Evolutionary conservation across 257 asterid species (phyloP).

Genomic region (Cordia subcordata): DNA sequence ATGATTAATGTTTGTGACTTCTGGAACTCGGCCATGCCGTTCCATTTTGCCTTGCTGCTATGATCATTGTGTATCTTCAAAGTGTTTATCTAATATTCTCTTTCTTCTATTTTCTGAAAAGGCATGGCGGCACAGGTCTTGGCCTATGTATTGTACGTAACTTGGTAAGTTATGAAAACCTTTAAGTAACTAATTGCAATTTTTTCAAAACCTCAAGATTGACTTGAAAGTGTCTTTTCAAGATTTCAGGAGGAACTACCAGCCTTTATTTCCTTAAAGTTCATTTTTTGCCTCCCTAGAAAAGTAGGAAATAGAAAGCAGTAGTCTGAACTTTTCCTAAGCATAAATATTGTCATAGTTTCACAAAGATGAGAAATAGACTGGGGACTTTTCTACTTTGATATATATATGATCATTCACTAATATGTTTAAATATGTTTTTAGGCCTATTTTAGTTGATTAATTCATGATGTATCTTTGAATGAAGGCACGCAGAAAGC

Average conservation of each 20-base stretch:
- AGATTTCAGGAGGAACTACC: neutral
- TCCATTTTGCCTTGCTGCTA: neutral
- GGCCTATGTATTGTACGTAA: constrained; percentile 93
- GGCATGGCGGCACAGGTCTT: constrained; percentile 98
- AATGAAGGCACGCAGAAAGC: too few species aligned
- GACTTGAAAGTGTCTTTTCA: neutral
- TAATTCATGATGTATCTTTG: too few species aligned
- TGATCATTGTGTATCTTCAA: neutral
- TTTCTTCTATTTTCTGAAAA: constrained; percentile 16
- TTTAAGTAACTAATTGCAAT: neutral
- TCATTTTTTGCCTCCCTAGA: neutral
- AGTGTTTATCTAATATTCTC: neutral
- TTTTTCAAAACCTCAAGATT: too few species aligned
- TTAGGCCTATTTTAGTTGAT: too few species aligned
- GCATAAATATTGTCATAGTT: neutral
- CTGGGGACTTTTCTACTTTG: too few species aligned
- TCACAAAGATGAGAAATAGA: too few species aligned
- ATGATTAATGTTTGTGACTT: neutral
- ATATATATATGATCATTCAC: too few species aligned
- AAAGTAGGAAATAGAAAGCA: neutral
- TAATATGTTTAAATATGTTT: too few species aligned
- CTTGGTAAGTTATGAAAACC: constrained; percentile 52
- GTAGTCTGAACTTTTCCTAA: neutral
- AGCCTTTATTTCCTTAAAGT: neutral
- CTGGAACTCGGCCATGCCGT: neutral